Base-by-base conservation (phyloP, 192 early-diverging fungal species). In the Coemansia sp. region DNA sequence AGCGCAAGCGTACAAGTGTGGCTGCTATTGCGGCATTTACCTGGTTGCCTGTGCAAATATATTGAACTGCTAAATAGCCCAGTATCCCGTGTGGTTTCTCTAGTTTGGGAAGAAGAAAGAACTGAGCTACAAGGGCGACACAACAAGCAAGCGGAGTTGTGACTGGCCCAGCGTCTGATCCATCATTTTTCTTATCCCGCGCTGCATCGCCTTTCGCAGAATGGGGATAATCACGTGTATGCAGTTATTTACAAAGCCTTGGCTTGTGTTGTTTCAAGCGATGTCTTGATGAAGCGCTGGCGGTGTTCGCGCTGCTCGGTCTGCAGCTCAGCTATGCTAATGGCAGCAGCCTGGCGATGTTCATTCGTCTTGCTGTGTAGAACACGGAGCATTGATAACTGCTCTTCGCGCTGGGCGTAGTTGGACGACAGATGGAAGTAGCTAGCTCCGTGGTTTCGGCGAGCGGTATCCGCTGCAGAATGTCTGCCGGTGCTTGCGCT, bases 351-450 rank as follows among this genome's bases (percentile, higher is more conserved):
- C 30, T 62, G 51, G 26, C 70, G 63, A 3, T 6, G 22, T 12
- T 47, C 28, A 2, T 26, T 10, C 8, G 66, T 69, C 8, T 75
- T 53, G 1, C 44, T 46, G 34, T 65, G 64, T 31, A 75, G 43
- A 6, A 30, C 3, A 12, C 31, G 53, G 8, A 74, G 39, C 26
- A 36, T 38, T 15, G n/a, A 2, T 3, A 75, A 32, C 55, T 75
- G 72, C 31, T 52, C 36, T 12, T 60, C 36, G 35, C 72, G 72
- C 42, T 57, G 42, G 5, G 26, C 47, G 15, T 42, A 23, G 26
- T 60, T 47, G 5, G 25, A 23, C 20, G 64, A 64, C 12, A 75
- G 23, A 4, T 32, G 50, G 27, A 69, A 75, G 34, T 75, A 51
- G 14, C 48, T 48, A 11, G 47, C 27, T n/a, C 52, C 53, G n/a